These are phyloP conservation scores for Escovopsis weberi DNA, from an alignment of 2,329 filamentous ascomycete species.

Conservation along the genomic window DNA sequence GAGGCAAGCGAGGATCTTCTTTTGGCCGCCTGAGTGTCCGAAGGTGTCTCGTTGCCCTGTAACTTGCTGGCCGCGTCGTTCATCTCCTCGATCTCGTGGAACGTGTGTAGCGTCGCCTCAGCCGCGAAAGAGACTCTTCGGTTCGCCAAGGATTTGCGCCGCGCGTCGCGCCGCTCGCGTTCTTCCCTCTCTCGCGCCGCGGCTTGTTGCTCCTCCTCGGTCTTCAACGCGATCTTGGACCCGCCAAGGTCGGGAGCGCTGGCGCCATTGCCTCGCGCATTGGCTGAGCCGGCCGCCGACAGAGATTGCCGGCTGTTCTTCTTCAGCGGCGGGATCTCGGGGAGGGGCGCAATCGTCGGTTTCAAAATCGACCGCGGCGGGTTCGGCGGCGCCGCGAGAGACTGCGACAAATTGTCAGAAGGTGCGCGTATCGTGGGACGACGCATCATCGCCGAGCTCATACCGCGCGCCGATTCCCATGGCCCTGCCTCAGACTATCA, in stretches of 20 bases:
- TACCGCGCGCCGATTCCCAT: slow-evolving; percentile 71
- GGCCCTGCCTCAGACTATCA: slow-evolving; percentile 61
- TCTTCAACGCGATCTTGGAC: slow-evolving; percentile 49
- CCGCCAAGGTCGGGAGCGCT: slow-evolving; percentile 15
- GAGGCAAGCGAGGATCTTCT: slow-evolving; percentile 44
- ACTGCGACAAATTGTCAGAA: slow-evolving; percentile 24
- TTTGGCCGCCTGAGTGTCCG: slow-evolving; percentile 49
- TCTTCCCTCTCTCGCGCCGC: slow-evolving; percentile 57
- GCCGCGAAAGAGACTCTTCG: slow-evolving; percentile 93
- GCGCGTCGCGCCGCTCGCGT: slow-evolving; percentile 66
- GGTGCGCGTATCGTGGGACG: background rate
- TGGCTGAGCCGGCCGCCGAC: slow-evolving; percentile 1
- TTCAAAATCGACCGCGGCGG: slow-evolving; percentile 64
- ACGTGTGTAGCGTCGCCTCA: slow-evolving; percentile 92
- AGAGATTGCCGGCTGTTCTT: slow-evolving; percentile 9
- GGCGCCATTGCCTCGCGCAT: slow-evolving; percentile 3
- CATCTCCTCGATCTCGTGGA: slow-evolving; percentile 84
- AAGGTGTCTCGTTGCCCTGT: slow-evolving; percentile 25
- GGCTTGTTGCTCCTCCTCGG: slow-evolving; percentile 57
- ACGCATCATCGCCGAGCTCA: slow-evolving; percentile 10
- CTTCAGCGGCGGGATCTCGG: slow-evolving; percentile 54
- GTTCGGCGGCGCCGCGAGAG: slow-evolving; percentile 36
- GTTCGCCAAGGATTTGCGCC: slow-evolving; percentile 84
- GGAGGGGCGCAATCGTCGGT: slow-evolving; percentile 53
- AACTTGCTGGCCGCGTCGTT: slow-evolving; percentile 45